A percentile compares a stretch with the other conserved stretches of the same genome.
phyloP scores from a whole-genome alignment of 495 filamentous ascomycete genomes.

The Neurospora sp. region DNA sequence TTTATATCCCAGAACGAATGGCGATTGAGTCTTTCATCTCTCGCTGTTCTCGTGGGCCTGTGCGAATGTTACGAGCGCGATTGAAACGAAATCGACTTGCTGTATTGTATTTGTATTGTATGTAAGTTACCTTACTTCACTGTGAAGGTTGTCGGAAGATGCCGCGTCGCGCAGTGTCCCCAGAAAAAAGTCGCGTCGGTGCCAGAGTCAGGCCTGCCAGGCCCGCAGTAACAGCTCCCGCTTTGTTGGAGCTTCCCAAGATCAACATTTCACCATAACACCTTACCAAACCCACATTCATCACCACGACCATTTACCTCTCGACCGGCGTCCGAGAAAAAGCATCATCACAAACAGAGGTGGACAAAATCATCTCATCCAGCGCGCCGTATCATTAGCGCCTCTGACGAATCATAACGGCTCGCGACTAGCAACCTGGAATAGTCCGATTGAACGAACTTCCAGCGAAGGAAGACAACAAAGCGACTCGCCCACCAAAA shows the following conservation, averaged over 20 bases:
- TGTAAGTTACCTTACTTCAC: background rate
- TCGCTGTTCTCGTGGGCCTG: background rate
- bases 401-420: background rate
- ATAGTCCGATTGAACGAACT: background rate
- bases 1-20: background rate
- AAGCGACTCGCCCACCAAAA: background rate
- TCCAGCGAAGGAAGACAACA: background rate
- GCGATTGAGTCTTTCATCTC: background rate
- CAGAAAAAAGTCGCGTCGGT: conserved; percentile 10
- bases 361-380: background rate
- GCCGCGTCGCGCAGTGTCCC: conserved; percentile 6
- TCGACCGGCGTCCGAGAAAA: background rate
- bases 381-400: background rate
- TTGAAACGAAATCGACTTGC: background rate
- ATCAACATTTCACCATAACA: background rate
- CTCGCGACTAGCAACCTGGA: background rate
- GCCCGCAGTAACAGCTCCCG: background rate
- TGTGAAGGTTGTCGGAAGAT: conserved; percentile 1
- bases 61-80: background rate
- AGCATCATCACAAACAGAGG: background rate
- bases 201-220: background rate
- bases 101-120: background rate
- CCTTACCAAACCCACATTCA: background rate
- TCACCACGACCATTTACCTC: background rate
- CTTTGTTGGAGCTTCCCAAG: conserved; percentile 1